Conservation (phyloP, 441 rosid species). For the Adansonia rubrostipa region DNA sequence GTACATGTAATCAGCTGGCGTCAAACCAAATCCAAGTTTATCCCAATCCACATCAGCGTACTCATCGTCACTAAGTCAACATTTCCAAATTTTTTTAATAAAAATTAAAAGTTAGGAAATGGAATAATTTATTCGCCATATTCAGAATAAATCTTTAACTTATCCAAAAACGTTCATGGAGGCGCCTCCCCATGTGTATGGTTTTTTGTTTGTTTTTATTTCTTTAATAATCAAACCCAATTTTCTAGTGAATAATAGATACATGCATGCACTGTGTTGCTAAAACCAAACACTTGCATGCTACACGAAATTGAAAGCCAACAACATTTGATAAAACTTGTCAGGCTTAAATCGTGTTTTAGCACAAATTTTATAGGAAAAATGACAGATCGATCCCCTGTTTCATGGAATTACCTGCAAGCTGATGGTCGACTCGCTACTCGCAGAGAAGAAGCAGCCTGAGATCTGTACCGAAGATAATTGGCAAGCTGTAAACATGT, state of each 20-base stretch:
- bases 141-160: background rate
- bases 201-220: too few relatives aligned
- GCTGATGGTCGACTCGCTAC: slow-evolving; percentile 34
- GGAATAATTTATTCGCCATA: background rate
- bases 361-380: background rate
- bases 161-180: background rate
- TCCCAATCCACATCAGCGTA: slow-evolving; percentile 86
- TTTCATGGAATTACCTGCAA: slow-evolving; percentile 16
- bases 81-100: background rate
- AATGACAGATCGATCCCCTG: background rate
- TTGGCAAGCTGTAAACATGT: slow-evolving; percentile 36
- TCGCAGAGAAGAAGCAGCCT: slow-evolving; percentile 45
- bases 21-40: slow-evolving; percentile 73
- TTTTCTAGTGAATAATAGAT: too few relatives aligned
- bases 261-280: background rate
- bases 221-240: background rate
- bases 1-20: slow-evolving; percentile 82
- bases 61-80: slow-evolving; percentile 49
- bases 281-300: background rate
- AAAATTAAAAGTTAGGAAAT: background rate
- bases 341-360: background rate
- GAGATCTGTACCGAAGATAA: slow-evolving; percentile 42
- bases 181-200: background rate
- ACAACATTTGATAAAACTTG: background rate
- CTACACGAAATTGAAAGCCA: background rate